phyloP scores from a whole-genome alignment of 179 eudicot species.

The Beta macrorhiza region DNA sequence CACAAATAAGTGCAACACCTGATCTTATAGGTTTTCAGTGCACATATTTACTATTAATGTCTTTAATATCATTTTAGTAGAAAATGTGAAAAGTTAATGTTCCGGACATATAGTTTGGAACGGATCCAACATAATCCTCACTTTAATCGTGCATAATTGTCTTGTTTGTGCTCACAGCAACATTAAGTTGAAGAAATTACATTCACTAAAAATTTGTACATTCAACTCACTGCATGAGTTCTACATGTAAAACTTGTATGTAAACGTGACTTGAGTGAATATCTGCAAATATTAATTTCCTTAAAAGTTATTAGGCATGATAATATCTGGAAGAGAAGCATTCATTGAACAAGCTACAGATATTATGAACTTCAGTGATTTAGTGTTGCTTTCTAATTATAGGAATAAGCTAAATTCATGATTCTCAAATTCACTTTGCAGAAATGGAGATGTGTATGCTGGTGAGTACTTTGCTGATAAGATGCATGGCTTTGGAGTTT shows the following conservation, averaged over 20 bases:
- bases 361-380: not conserved
- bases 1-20: too few relatives aligned
- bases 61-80: too few relatives aligned
- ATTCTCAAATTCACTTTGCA: conserved; percentile 21
- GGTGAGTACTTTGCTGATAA: conserved; percentile 97
- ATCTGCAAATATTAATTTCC: not conserved
- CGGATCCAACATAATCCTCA: too few relatives aligned
- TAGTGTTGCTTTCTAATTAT: not conserved
- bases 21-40: too few relatives aligned
- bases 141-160: not conserved
- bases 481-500: conserved; percentile 93
- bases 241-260: not conserved
- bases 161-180: not conserved
- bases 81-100: too few relatives aligned
- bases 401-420: not conserved
- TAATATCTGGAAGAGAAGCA: not conserved
- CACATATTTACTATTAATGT: too few relatives aligned
- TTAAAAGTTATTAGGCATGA: not conserved
- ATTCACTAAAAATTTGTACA: not conserved
- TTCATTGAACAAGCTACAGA: not conserved
- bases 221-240: not conserved
- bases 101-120: too few relatives aligned
- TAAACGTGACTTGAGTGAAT: not conserved
- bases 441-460: conserved; percentile 85
- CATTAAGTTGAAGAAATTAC: not conserved